Evolutionary conservation across 768 basidiomycete species (phyloP), one percentile per base, ranked within the genome.

Genomic region (Phylloporus sp.): DNA sequence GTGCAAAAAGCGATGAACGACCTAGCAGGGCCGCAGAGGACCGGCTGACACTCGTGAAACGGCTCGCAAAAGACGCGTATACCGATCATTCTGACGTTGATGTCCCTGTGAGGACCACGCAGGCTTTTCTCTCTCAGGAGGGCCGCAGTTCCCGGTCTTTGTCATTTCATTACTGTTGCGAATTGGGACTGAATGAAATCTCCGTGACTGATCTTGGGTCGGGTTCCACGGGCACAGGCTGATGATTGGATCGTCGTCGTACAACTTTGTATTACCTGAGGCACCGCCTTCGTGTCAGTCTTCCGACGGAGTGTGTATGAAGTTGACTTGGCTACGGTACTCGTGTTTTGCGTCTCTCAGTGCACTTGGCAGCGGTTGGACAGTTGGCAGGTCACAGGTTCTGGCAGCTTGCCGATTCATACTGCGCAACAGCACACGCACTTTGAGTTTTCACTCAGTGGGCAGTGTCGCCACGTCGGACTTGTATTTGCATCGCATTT

Each of bases 1-100:
- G 82, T 90, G 7, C 79, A 86, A 61, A 78, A 78, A 42, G 86
- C 85, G 15, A 79, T 80, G 69, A 73, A 68, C 35, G 83, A 85
- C 49, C 51, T 74, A 26, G 63, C 62, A 21, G 56, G 64, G 37
- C 39, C 42, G 5, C 51, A 57, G 23, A 59, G 49, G 38, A 37
- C 34, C 24, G 50, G 42, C 44, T 68, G n/a, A n/a, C n/a, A n/a
- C n/a, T n/a, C n/a, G n/a, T n/a, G 47, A 67, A 38, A 35, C 13
- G 17, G 17, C 13, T 21, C 36, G 14, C 18, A 32, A 7, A 38
- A 36, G 36, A 26, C 11, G n/a, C 18, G 14, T n/a, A 9, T 26
- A 18, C 31, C 27, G 41, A 45, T 46, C 34, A 35, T 20, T n/a
- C 40, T 36, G 17, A 27, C 22, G 36, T 34, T 24, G 35, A 43